Base-by-base conservation (phyloP, 2,329 filamentous ascomycete genomes). In the Metarhizium rileyi region DNA sequence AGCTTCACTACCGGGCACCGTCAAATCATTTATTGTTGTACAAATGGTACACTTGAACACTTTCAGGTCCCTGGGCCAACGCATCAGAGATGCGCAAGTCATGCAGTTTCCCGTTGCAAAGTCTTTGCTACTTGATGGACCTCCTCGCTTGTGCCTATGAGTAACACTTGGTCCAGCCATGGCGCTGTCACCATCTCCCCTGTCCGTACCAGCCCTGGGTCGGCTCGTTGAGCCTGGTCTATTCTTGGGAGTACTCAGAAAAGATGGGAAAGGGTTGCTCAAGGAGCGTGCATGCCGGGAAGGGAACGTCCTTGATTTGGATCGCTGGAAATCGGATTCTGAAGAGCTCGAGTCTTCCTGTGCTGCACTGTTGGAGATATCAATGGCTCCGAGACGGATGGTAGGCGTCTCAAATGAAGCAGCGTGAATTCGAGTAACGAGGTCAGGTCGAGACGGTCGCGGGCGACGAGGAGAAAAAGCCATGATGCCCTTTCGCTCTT, bases 41-140 rank as follows among this genome's bases (percentile, higher is more conserved):
- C 90, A 95, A 49, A 87, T 84, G 40, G 86, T 86, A 65, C 90
- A 95, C 57, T 88, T 79, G 66, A 93, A 95, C 35, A 84, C 78
- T 33, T 78, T 78, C 53, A 90, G 68, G 48, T 84, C 79, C 53
- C 76, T 79, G 2, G 88, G 88, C 84, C 89, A 95, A 50, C 85
- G 78, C 55, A 94, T 84, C 50, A 83, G 79, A 49, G 85, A 86
- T 59, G 84, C 86, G 65, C 90, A 95, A 30, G 89, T 90, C 79
- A 91, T 90, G 64, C 90, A 95, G 58, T 80, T 83, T 22, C 87
- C 86, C 28, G 80, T 83, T 26, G 75, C 72, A 59, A 84, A 79
- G 56, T 87, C 80, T 56, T 75, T 80, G 55, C 64, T 70, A 28
- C 63, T 65, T 10, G 55, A 46, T 6, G 54, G 58, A 9, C 54